These are phyloP conservation scores for Pseudocercospora fijiensis DNA, from an alignment of 2,329 filamentous ascomycete species.

Conservation along the genomic window DNA sequence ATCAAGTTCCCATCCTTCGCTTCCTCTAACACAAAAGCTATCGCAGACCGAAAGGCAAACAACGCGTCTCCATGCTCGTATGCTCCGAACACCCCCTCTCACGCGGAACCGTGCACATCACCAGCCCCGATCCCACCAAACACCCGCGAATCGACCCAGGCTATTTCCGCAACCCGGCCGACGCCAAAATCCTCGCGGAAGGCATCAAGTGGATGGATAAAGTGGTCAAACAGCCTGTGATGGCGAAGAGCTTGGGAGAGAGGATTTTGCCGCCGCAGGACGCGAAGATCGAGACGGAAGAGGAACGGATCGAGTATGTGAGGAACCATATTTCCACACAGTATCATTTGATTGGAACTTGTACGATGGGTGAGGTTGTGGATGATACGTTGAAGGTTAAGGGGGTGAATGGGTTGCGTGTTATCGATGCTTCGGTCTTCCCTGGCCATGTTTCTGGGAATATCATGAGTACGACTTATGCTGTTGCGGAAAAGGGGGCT, in stretches of 20 bases:
- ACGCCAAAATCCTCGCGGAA: slow-evolving; percentile 36
- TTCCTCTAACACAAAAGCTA: not conserved
- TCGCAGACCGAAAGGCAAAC: slow-evolving; percentile 33
- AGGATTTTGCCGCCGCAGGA: slow-evolving; percentile 38
- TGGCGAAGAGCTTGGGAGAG: slow-evolving; percentile 44
- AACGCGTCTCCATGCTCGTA: slow-evolving; percentile 33
- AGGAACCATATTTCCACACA: slow-evolving; percentile 35
- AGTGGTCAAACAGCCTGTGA: slow-evolving; percentile 46
- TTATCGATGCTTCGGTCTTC: slow-evolving; percentile 41
- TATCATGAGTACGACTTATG: slow-evolving; percentile 37
- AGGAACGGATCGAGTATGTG: slow-evolving; percentile 33
- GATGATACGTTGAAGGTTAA: slow-evolving; percentile 35
- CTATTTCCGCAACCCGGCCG: slow-evolving; percentile 35
- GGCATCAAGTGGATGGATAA: slow-evolving; percentile 43
- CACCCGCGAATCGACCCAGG: slow-evolving; percentile 37
- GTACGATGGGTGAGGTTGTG: slow-evolving; percentile 39
- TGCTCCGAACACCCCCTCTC: slow-evolving; percentile 35
- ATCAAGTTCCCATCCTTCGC: not conserved
- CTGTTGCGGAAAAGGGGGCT: slow-evolving; percentile 41
- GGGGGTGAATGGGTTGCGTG: slow-evolving; percentile 33
- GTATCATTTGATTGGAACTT: slow-evolving; percentile 46
- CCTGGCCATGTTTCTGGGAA: slow-evolving; percentile 37
- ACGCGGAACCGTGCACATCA: slow-evolving; percentile 36
- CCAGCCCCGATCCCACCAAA: slow-evolving; percentile 26
- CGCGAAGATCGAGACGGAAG: slow-evolving; percentile 29